These are phyloP conservation scores for Escallonia herrerae DNA, from an alignment of 129 eudicot genomes.

Conservation along the genomic window DNA sequence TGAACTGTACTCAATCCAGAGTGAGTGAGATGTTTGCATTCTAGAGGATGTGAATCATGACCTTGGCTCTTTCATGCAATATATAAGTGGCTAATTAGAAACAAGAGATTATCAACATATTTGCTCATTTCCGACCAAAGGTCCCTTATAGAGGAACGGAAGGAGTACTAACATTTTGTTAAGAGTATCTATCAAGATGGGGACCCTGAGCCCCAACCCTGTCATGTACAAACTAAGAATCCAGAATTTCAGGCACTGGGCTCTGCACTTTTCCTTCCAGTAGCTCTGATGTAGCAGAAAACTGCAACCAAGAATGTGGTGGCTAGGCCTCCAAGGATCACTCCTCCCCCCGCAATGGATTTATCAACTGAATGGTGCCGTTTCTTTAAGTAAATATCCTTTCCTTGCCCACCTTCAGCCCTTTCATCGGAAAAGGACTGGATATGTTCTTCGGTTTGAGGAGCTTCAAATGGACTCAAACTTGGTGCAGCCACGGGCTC, in stretches of 20 bases:
- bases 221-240: not conserved
- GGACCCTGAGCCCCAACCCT: not conserved
- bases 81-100: too few species aligned
- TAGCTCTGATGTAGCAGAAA: conserved; percentile 38
- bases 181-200: not conserved
- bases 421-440: not conserved
- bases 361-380: conserved; percentile 10
- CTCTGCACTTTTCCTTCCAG: conserved; percentile 20
- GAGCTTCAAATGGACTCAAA: conserved; percentile 8
- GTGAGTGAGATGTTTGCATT: too few species aligned
- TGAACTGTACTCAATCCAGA: too few species aligned
- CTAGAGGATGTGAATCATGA: too few species aligned
- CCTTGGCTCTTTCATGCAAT: too few species aligned
- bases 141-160: too few species aligned
- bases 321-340: conserved; percentile 41
- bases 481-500: not conserved
- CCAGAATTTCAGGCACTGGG: not conserved
- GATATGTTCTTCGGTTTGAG: not conserved
- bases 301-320: conserved; percentile 27
- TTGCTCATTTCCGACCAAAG: too few species aligned
- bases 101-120: too few species aligned
- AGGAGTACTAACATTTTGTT: too few species aligned
- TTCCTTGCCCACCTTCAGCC: not conserved
- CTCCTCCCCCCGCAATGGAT: conserved; percentile 36
- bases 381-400: not conserved